A percentile compares a stretch with the other conserved stretches of the same genome.
phyloP scores from a whole-genome alignment of 805 yeast genomes.

The Zygoascus bituminiphila region DNA sequence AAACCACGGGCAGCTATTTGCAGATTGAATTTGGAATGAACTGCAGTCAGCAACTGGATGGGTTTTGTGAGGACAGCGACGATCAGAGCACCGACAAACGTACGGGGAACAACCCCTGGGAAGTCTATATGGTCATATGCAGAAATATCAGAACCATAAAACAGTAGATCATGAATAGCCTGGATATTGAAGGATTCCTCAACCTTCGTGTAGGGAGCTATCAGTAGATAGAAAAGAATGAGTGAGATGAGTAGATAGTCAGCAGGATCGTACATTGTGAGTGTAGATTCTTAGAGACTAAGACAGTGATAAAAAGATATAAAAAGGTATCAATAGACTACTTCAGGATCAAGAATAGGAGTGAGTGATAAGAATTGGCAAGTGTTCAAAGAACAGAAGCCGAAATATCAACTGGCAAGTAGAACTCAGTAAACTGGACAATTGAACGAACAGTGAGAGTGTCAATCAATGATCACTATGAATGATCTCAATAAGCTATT shows the following conservation, averaged over 20 bases:
- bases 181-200: conserved; percentile 91
- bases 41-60: conserved; percentile 13
- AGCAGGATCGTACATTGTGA: conserved; percentile 1
- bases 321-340: no score
- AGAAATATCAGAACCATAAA: conserved; percentile 44
- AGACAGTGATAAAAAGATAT: no score
- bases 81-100: conserved; percentile 64
- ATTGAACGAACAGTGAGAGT: no score
- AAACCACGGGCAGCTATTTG: conserved; percentile 51
- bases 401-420: no score
- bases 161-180: conserved; percentile 74
- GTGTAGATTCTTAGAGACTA: no score
- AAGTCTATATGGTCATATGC: conserved; percentile 65
- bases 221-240: conserved; percentile 41
- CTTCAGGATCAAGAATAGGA: no score
- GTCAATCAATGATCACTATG: no score
- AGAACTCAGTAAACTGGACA: no score
- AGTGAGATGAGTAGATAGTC: conserved; percentile 33
- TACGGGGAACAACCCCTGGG: conserved; percentile 86
- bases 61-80: conserved; percentile 40
- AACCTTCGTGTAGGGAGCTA: conserved; percentile 82
- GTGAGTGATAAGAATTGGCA: no score
- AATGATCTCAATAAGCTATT: no score
- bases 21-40: conserved; percentile 37
- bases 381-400: no score